These are phyloP conservation scores for Picea sitchensis DNA, from an alignment of 75 land plant species.

Conservation along the genomic window DNA sequence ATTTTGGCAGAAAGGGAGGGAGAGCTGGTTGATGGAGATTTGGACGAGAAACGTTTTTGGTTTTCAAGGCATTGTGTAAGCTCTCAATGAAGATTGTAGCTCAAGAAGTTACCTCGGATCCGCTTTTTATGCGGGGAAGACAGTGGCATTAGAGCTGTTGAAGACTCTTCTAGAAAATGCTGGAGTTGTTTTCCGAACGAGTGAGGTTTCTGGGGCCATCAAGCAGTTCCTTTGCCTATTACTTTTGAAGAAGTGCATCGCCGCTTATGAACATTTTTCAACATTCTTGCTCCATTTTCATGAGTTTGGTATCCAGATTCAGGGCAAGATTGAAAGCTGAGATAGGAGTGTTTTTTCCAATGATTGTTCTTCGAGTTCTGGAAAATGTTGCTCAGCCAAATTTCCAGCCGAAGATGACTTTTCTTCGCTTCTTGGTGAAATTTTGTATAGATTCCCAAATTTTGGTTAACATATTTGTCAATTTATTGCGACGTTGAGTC, in stretches of 20 bases:
- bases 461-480: slow-evolving; percentile 91
- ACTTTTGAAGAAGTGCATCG: slow-evolving; percentile 91
- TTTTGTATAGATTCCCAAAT: slow-evolving; percentile 93
- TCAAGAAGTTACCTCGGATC: slow-evolving; percentile 87
- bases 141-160: slow-evolving; percentile 94
- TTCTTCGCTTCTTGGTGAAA: slow-evolving; percentile 92
- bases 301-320: slow-evolving; percentile 96
- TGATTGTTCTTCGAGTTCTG: slow-evolving; percentile 95
- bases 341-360: slow-evolving; percentile 98
- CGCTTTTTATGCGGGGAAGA: slow-evolving; percentile 83
- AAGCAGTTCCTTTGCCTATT: slow-evolving; percentile 95
- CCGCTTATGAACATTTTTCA: slow-evolving; percentile 92
- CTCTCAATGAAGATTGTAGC: slow-evolving; percentile 94
- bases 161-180: slow-evolving; percentile 78
- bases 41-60: slow-evolving; percentile 94
- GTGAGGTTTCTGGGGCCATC: slow-evolving; percentile 97
- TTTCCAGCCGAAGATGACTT: slow-evolving; percentile 95
- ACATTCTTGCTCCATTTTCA: slow-evolving; percentile 98
- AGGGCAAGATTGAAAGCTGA: slow-evolving; percentile 98
- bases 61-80: slow-evolving; percentile 21
- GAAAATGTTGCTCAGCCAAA: slow-evolving; percentile 99
- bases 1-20: slow-evolving; percentile 10
- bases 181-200: slow-evolving; percentile 57
- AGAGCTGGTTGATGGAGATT: slow-evolving; percentile 58
- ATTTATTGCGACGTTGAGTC: slow-evolving; percentile 99